Evolutionary conservation across 768 basidiomycete species (phyloP).

Genomic region (Auriscalpium microsporum): DNA sequence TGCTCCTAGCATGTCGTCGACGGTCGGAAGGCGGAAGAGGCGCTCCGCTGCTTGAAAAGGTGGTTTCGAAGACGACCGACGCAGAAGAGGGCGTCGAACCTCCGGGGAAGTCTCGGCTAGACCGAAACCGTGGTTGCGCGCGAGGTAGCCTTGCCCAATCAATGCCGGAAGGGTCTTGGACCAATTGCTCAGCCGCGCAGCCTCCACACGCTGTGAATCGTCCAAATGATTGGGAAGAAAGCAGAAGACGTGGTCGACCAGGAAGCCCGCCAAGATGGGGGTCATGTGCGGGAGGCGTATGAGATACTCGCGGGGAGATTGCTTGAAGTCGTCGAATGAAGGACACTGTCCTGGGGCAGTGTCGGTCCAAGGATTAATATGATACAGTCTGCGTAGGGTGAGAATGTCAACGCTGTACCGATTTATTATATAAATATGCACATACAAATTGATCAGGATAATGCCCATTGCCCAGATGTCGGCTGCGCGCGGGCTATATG

Average conservation of each 20-base stretch:
- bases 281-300: neutral
- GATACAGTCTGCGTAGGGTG: neutral
- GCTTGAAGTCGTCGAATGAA: neutral
- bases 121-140: neutral
- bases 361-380: neutral
- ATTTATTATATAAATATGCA: neutral
- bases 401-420: neutral
- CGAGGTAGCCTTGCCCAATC: neutral
- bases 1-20: no score
- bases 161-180: neutral
- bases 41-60: neutral
- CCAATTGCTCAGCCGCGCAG: neutral
- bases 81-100: neutral
- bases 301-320: neutral
- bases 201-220: neutral
- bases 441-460: neutral
- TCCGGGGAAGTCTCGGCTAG: neutral
- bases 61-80: neutral
- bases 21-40: neutral
- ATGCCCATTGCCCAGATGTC: neutral
- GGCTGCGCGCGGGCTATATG: neutral
- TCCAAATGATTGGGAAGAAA: neutral
- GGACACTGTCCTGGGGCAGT: neutral
- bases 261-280: neutral
- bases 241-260: neutral